Evolutionary conservation across 768 basidiomycete genomes (phyloP).

Genomic region (Suillus ampliporus): DNA sequence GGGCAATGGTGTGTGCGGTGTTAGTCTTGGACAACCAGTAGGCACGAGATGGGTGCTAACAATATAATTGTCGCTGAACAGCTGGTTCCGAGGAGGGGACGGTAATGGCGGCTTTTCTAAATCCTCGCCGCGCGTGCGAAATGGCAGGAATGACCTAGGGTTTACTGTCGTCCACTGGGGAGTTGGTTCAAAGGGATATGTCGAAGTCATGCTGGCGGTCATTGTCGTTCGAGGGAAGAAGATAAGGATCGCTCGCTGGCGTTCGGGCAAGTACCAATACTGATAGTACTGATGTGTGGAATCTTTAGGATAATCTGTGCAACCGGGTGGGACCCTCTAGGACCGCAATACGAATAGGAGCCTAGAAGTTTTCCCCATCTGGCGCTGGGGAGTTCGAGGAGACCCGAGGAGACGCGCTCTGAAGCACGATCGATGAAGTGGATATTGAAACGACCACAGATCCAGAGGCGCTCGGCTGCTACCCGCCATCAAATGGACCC

Average conservation of each 20-base stretch:
- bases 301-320: too few relatives aligned
- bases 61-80: conserved; percentile 26
- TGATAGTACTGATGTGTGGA: too few relatives aligned
- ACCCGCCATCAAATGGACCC: not conserved
- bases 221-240: not conserved
- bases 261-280: too few relatives aligned
- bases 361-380: not conserved
- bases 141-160: conserved; percentile 27
- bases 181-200: conserved; percentile 25
- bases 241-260: too few relatives aligned
- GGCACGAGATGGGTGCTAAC: conserved; percentile 37
- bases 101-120: conserved; percentile 23
- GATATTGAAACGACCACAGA: conserved; percentile 27
- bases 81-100: conserved; percentile 18
- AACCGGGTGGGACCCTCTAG: too few relatives aligned
- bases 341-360: too few relatives aligned
- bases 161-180: conserved; percentile 25
- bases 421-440: conserved; percentile 17
- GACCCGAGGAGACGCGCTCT: not conserved
- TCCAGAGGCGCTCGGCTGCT: conserved; percentile 13
- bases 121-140: conserved; percentile 19
- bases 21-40: conserved; percentile 31
- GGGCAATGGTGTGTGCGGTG: conserved; percentile 29
- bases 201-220: conserved; percentile 10
- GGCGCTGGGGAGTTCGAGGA: not conserved